These are phyloP conservation scores for Candida andamanensis DNA, from an alignment of 805 yeast genomes.

Conservation along the genomic window DNA sequence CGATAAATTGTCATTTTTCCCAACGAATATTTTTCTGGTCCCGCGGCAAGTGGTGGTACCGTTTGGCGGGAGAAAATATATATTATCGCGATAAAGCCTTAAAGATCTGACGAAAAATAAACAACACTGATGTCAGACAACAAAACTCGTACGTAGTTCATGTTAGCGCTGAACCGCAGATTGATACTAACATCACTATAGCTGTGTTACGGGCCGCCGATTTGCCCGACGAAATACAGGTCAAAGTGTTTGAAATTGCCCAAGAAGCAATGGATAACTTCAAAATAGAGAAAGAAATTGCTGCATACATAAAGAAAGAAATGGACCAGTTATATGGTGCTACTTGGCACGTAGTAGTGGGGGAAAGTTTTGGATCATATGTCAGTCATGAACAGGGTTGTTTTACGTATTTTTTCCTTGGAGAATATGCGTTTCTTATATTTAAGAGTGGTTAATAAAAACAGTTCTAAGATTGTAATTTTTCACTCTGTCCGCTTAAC, in stretches of 20 bases:
- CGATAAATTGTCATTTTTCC: too few species aligned
- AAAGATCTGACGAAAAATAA: too few species aligned
- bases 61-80: too few species aligned
- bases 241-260: conserved; percentile 44
- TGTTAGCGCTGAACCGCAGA: conserved; percentile 8
- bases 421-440: conserved; percentile 59
- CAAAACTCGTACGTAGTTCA: conserved; percentile 10
- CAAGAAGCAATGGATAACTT: conserved; percentile 39
- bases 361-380: conserved; percentile 72
- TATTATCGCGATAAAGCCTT: background rate
- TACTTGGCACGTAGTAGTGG: conserved; percentile 80
- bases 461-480: conserved; percentile 11
- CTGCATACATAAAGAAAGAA: conserved; percentile 59
- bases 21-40: too few species aligned
- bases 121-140: conserved; percentile 9
- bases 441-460: conserved; percentile 56
- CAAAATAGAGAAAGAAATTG: conserved; percentile 55
- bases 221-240: conserved; percentile 49
- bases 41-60: too few species aligned
- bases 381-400: conserved; percentile 75
- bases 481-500: conserved; percentile 73
- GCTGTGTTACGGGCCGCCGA: conserved; percentile 41
- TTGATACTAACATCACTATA: conserved; percentile 9
- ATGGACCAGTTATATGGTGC: conserved; percentile 61
- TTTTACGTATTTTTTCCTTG: conserved; percentile 68